Base-by-base conservation (phyloP, 2,329 filamentous ascomycete genomes). In the Fusarium nodosum region DNA sequence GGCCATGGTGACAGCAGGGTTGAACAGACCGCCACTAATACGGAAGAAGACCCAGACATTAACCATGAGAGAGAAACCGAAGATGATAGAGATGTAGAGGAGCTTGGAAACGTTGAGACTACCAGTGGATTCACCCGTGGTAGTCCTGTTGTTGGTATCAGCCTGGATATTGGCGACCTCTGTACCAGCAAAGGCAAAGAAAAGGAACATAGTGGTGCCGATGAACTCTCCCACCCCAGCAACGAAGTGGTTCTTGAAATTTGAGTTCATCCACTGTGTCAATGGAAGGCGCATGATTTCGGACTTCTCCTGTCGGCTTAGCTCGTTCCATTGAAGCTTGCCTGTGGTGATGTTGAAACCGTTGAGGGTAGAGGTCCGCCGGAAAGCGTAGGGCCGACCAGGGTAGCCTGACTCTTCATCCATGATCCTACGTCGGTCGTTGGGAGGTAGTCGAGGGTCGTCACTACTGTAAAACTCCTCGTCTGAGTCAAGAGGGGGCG, bases 41-140 rank as follows among this genome's bases (percentile, higher is more conserved):
- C 82, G 78, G 72, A 82, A 85, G 72, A 84, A 85, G 36, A 83
- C 74, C 82, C 82, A 85, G 15, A 81, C 82, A 53, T 83, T 84
- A 56, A 83, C 81, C 53, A 81, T 79, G 52, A 84, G 77, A 22
- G 79, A 80, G 64, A 83, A 80, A 15, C 80, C 82, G 53, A 83
- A 83, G 55, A 74, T 76, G 44, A 82, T 66, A 7, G 80, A 79
- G 39, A 83, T 81, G 60, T 82, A 83, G 24, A 83, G 70, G 16
- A 83, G 76, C 6, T 82, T 81, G 6, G 76, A 73, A 16, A 82
- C 77, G n/a, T 82, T 79, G 68, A 83, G 83, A 11, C 81, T 81
- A 0, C 81, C 82, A 0, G 82, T 82, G 3, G 77, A 72, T 13
- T 77, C 81, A 55, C 80, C 79, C 0, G 83, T 82, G 1, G 82